phyloP scores from a whole-genome alignment of 139 green algal genomes.

The Pseudopediastrum boryanum region DNA sequence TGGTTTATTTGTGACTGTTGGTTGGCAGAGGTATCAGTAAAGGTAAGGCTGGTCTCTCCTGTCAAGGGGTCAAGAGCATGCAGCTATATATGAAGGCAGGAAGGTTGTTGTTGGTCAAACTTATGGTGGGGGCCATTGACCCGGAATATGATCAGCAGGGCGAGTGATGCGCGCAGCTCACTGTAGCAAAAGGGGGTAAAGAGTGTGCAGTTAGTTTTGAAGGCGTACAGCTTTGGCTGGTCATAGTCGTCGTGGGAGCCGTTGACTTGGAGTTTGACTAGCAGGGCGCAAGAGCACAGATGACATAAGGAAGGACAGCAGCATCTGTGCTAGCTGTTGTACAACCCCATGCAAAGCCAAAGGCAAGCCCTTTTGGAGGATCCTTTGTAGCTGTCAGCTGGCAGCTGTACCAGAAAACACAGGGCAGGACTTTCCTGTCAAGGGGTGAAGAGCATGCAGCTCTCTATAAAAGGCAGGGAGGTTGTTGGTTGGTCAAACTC shows the following conservation, averaged over 20 bases:
- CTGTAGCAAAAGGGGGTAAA: not conserved
- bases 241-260: no score
- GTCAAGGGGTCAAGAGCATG: not conserved
- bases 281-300: not conserved
- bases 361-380: not conserved
- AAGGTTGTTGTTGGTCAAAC: not conserved
- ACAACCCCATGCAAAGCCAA: not conserved
- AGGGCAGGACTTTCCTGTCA: not conserved
- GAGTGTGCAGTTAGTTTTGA: no score
- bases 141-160: not conserved
- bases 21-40: not conserved
- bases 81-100: not conserved
- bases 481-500: not conserved
- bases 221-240: no score
- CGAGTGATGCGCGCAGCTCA: not conserved
- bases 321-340: not conserved
- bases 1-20: not conserved
- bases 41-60: not conserved
- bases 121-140: slow-evolving; percentile 31
- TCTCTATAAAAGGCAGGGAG: not conserved
- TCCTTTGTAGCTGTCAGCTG: not conserved
- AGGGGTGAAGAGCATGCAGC: not conserved
- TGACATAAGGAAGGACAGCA: not conserved
- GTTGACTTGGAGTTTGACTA: not conserved
- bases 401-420: not conserved